These are phyloP conservation scores for Leccinum holopus DNA, from an alignment of 1,284 basidiomycete species.

Conservation along the genomic window DNA sequence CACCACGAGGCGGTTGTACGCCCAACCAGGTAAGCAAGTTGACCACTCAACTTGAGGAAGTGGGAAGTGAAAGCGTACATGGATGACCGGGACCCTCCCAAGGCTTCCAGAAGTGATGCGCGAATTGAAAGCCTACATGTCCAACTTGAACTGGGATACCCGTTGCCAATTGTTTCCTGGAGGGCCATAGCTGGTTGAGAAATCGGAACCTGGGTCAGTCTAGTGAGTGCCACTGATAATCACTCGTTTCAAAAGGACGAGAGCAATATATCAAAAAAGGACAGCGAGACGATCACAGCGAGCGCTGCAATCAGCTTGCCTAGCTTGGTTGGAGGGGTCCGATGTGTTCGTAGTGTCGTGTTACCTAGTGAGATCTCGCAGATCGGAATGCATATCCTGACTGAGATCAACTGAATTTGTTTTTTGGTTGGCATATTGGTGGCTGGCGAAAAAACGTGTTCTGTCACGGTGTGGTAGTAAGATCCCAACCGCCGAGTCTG, in stretches of 20 bases:
- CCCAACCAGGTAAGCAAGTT: neutral
- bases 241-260: neutral
- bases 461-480: too few species aligned
- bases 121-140: neutral
- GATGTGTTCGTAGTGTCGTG: neutral
- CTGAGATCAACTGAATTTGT: too few species aligned
- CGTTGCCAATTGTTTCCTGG: neutral
- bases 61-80: neutral
- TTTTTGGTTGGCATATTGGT: too few species aligned
- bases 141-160: neutral
- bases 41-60: too few species aligned
- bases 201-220: neutral
- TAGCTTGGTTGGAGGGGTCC: neutral
- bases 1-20: conserved; percentile 18
- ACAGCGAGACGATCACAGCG: neutral
- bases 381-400: too few species aligned
- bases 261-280: neutral
- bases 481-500: too few species aligned
- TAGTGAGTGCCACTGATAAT: neutral
- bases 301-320: neutral
- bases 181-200: neutral
- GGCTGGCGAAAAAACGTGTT: too few species aligned
- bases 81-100: neutral
- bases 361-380: too few species aligned
- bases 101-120: neutral